These are phyloP conservation scores for Avena insularis DNA, from an alignment of 176 grass and related monocot genomes.

Conservation along the genomic window DNA sequence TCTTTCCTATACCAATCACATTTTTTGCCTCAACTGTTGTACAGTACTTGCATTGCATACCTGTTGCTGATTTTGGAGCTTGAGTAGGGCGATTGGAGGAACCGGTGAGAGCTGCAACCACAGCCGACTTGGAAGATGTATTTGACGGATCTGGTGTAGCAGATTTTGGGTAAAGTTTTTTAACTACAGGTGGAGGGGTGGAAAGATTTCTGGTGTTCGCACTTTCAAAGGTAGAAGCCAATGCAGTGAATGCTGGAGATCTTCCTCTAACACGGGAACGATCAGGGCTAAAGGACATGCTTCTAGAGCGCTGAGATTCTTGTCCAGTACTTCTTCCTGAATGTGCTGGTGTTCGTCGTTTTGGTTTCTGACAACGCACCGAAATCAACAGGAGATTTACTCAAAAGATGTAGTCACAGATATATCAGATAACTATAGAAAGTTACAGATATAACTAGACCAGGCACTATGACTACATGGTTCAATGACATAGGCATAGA, in stretches of 20 bases:
- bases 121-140: slow-evolving; percentile 59
- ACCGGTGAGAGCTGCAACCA: slow-evolving; percentile 44
- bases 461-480: neutral
- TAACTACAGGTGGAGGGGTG: slow-evolving; percentile 80
- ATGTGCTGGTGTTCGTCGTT: slow-evolving; percentile 53
- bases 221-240: slow-evolving; percentile 93
- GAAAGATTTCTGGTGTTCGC: slow-evolving; percentile 80
- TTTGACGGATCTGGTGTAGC: slow-evolving; percentile 56
- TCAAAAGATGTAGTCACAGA: slow-evolving; percentile 6
- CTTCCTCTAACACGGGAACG: slow-evolving; percentile 80
- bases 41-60: slow-evolving; percentile 42
- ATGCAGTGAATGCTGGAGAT: slow-evolving; percentile 86
- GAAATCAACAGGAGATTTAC: slow-evolving; percentile 28
- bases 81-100: slow-evolving; percentile 62
- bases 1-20: slow-evolving; percentile 3
- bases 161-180: slow-evolving; percentile 89
- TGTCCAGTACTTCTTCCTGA: slow-evolving; percentile 68
- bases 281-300: slow-evolving; percentile 90
- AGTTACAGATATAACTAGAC: neutral
- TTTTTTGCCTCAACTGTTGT: slow-evolving; percentile 13
- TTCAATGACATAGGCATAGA: neutral
- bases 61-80: slow-evolving; percentile 62
- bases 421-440: neutral
- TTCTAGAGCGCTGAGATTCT: slow-evolving; percentile 89
- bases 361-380: slow-evolving; percentile 67